Evolutionary conservation across 176 grass and related monocot genomes (phyloP).

Genomic region (Typha latifolia): DNA sequence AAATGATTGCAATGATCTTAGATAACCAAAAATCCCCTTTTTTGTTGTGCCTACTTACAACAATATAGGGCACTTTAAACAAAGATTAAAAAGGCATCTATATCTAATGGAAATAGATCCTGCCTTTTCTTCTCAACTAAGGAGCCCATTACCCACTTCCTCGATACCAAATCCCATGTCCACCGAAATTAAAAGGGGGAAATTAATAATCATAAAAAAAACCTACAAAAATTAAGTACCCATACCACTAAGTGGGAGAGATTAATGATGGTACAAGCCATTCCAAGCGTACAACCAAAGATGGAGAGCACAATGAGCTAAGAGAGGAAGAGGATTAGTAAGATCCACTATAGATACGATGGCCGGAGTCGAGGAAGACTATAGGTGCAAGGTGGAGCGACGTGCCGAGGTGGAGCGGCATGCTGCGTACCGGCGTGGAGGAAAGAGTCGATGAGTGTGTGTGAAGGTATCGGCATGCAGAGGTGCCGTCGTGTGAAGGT

Average conservation of each 20-base stretch:
- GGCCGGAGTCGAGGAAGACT: no score
- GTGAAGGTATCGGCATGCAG: no score
- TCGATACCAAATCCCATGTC: neutral
- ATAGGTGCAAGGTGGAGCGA: no score
- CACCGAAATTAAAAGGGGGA: neutral
- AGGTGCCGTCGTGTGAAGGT: no score
- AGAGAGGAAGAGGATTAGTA: constrained; percentile 49
- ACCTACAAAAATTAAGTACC: neutral
- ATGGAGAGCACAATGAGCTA: constrained; percentile 55
- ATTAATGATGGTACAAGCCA: constrained; percentile 48
- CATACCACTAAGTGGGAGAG: constrained; percentile 44
- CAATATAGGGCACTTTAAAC: neutral
- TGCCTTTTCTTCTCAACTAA: neutral
- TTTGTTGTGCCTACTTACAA: neutral
- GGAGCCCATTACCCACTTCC: neutral
- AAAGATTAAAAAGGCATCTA: neutral
- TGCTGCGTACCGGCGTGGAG: no score
- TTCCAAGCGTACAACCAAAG: constrained; percentile 28
- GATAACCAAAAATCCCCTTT: neutral
- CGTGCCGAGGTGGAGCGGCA: no score
- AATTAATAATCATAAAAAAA: neutral
- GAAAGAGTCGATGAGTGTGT: no score
- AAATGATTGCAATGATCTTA: neutral
- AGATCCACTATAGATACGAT: no score
- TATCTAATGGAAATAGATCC: neutral